Evolutionary conservation across 305 asterid species (phyloP), one percentile per base, ranked within the genome.

Genomic region (Petunia hybrid): DNA sequence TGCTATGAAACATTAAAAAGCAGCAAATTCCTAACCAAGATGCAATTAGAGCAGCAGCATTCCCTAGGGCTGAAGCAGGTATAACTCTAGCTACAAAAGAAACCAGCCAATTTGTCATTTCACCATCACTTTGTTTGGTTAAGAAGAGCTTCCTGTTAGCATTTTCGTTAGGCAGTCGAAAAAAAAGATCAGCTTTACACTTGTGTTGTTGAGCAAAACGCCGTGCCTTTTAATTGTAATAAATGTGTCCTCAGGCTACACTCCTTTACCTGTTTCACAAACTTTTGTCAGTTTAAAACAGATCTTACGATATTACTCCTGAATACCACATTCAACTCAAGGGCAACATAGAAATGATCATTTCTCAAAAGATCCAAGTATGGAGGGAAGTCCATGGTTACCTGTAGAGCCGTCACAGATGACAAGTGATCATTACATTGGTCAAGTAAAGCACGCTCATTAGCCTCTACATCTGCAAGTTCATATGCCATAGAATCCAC

Each of bases 201-300:
- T 79, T 85, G 80, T 64, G 81, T 87, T 70, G 87, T 83, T 22
- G 87, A 80, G 85, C 87, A 84, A 80, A 78, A 75, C 40, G 81
- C 73, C 53, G 66, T 13, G 31, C 74, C 77, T 67, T 80, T 87
- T 83, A 83, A 81, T 88, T 92, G 98, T 83, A 92, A 63, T 69
- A 88, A 59, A 63, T 92, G 94, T 80, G 90, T 89, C 81, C 86
- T 89, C 84, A 91, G 87, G 87, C 97, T 90, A 80, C 93, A 91
- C 76, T 90, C 86, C 81, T 76, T 87, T 80, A 92, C 93, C 98
- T 94, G 91, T 59, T 83, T 75, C 7, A 10, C 57, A 57, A 80
- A 63, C 78, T 82, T 14, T 48, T 55, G 86, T 87, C 80, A 84
- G 77, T 61, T 61, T 7, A 61, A 12, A 8, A 61, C 36, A 61